A percentile compares a stretch with the other conserved stretches of the same genome.
Evolutionary conservation across 208 protist genomes (phyloP).

Genomic region (Acanthamoeba culbertsoni): DNA sequence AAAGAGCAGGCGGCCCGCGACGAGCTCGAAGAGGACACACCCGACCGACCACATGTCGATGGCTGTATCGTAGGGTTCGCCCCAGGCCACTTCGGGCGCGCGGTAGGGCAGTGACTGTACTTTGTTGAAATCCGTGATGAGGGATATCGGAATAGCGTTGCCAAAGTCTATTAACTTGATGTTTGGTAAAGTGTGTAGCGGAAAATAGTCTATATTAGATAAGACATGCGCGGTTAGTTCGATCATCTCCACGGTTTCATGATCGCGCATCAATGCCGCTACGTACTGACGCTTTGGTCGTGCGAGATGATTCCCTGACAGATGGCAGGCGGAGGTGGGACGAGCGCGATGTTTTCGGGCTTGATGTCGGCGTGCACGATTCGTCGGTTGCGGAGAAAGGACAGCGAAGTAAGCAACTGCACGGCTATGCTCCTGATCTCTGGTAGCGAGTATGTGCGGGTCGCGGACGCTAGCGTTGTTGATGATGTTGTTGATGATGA

Average conservation of each 20-base stretch:
- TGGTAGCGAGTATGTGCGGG: not conserved
- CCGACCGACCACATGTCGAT: conserved; percentile 39
- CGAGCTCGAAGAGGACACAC: not conserved
- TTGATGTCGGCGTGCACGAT: conserved; percentile 24
- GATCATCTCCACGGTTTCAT: no score
- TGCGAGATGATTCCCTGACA: not conserved
- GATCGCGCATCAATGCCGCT: no score
- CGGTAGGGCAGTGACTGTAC: not conserved
- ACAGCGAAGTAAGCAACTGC: not conserved
- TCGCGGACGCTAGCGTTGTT: not conserved
- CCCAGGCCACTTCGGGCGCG: not conserved
- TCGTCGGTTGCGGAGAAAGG: not conserved
- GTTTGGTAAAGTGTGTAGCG: not conserved
- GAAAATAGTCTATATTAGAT: not conserved
- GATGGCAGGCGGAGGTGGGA: not conserved
- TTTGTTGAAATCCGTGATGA: not conserved
- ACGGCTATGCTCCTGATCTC: not conserved
- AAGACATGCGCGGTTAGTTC: not conserved
- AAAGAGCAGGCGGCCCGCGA: not conserved
- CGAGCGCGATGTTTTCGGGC: not conserved
- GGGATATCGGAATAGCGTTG: not conserved
- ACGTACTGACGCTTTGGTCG: not conserved
- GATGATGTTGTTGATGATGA: not conserved
- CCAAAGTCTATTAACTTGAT: conserved; percentile 36
- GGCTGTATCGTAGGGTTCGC: not conserved